Conservation (phyloP, 202 grass and related monocot species). For the Saccharum hybrid region DNA sequence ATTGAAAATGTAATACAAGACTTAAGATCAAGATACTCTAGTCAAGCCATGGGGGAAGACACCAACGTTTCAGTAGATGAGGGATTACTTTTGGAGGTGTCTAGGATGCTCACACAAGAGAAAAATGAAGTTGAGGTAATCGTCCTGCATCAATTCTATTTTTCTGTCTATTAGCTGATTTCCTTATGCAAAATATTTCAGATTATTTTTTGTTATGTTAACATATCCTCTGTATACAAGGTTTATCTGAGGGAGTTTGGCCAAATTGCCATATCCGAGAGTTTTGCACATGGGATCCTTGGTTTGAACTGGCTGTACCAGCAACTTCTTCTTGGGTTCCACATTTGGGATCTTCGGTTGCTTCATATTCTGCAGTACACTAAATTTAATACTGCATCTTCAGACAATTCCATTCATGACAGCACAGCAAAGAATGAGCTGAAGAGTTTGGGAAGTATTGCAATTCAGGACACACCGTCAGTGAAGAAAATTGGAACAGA, state of each 20-base stretch:
- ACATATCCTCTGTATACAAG: conserved; percentile 40
- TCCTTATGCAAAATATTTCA: not conserved
- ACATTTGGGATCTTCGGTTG: conserved; percentile 86
- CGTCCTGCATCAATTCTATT: conserved; percentile 20
- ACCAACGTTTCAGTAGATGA: not conserved
- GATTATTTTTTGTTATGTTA: conserved; percentile 25
- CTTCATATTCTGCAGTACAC: conserved; percentile 59
- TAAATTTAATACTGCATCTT: conserved; percentile 37
- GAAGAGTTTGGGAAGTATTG: conserved; percentile 20
- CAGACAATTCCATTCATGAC: conserved; percentile 27
- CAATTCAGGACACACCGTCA: conserved; percentile 1
- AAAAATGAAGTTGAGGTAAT: conserved; percentile 73
- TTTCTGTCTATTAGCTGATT: not conserved
- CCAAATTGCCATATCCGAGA: conserved; percentile 36
- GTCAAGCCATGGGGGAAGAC: conserved; percentile 15
- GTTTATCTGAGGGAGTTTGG: conserved; percentile 58
- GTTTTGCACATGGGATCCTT: conserved; percentile 61
- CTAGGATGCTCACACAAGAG: conserved; percentile 63
- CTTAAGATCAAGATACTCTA: conserved; percentile 59
- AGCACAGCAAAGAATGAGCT: conserved; percentile 39
- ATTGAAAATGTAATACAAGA: conserved; percentile 58
- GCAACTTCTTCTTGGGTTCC: conserved; percentile 74
- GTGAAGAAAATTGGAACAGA: conserved; percentile 38
- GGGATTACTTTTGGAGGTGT: conserved; percentile 59
- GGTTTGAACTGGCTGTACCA: conserved; percentile 83